These are phyloP conservation scores for Plasmodium inui DNA, from an alignment of 169 alveolate species.

Conservation along the genomic window DNA sequence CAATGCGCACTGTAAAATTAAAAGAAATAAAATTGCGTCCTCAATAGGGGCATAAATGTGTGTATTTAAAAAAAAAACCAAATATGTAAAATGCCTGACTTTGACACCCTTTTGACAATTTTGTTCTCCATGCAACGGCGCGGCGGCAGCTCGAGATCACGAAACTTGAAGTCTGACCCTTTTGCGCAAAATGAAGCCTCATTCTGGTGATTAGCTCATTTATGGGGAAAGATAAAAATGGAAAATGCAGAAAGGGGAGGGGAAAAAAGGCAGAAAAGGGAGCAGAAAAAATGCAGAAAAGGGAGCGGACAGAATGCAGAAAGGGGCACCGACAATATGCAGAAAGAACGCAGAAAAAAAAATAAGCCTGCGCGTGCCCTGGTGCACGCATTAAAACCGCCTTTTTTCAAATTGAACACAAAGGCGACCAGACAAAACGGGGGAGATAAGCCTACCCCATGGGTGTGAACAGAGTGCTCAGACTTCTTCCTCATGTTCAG, in stretches of 20 bases:
- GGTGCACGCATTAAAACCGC: background rate
- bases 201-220: background rate
- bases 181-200: background rate
- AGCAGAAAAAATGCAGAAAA: background rate
- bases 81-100: background rate
- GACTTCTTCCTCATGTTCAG: background rate
- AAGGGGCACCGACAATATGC: background rate
- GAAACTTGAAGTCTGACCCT: background rate
- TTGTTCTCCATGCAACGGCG: conserved; percentile 65
- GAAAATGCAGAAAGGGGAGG: background rate
- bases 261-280: background rate
- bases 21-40: background rate
- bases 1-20: background rate
- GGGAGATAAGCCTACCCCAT: background rate
- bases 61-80: background rate
- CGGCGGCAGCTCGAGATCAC: conserved; percentile 1
- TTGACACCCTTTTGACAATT: conserved; percentile 37
- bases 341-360: background rate
- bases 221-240: background rate
- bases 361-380: background rate
- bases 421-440: background rate
- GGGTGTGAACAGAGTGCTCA: background rate
- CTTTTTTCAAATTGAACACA: background rate
- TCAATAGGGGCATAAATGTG: background rate
- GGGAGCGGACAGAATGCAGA: background rate